Evolutionary conservation across 345 rosid species (phyloP).

Genomic region (Trapa bicornis): DNA sequence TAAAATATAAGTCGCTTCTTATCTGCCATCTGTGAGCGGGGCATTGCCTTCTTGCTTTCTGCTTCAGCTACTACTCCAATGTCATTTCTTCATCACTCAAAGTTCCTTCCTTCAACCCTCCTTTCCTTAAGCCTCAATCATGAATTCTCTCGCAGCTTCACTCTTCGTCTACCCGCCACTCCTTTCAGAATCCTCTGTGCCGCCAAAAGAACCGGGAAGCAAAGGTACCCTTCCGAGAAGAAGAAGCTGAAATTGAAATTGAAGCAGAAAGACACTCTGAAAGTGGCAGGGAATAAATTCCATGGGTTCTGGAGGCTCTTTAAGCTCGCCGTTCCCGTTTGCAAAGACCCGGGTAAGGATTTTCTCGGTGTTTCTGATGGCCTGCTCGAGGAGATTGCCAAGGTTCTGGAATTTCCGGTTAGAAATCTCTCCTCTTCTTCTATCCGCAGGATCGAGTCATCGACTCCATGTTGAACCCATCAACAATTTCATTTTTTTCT

Average conservation of each 20-base stretch:
- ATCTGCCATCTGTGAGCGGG: neutral
- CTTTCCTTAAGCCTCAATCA: slow-evolving; percentile 4
- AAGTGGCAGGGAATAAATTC: slow-evolving; percentile 47
- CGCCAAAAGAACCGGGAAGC: slow-evolving; percentile 75
- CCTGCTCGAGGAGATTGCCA: slow-evolving; percentile 66
- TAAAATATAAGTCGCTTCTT: neutral
- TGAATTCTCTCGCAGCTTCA: slow-evolving; percentile 1
- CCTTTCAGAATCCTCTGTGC: slow-evolving; percentile 24
- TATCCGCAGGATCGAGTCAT: neutral
- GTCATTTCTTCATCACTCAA: slow-evolving; percentile 22
- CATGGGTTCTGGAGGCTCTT: slow-evolving; percentile 81
- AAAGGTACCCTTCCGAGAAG: slow-evolving; percentile 91
- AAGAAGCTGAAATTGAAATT: slow-evolving; percentile 44
- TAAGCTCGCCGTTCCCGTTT: slow-evolving; percentile 57
- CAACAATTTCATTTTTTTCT: neutral
- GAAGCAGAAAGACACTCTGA: slow-evolving; percentile 40
- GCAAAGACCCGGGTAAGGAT: slow-evolving; percentile 83
- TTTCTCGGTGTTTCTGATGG: slow-evolving; percentile 47
- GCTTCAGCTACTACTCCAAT: slow-evolving; percentile 6
- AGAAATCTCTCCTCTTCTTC: neutral
- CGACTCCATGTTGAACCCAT: neutral
- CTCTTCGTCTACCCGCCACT: slow-evolving; percentile 11
- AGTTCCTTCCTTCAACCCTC: slow-evolving; percentile 9
- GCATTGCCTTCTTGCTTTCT: neutral
- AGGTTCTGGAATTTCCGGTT: slow-evolving; percentile 77